phyloP scores from a whole-genome alignment of 441 rosid species.

The Jatropha multifida region DNA sequence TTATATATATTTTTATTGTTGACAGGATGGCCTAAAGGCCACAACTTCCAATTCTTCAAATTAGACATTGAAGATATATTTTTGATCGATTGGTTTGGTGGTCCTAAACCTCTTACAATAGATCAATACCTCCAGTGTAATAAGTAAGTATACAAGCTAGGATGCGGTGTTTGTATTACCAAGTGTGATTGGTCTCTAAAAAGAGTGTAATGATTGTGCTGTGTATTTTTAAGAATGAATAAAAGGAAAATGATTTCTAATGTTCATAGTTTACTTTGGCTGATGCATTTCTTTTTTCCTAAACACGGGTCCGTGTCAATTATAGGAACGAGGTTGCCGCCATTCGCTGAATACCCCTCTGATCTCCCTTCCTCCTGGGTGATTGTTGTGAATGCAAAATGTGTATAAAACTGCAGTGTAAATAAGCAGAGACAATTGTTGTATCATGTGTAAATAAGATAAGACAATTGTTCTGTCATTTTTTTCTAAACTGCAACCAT shows the following conservation, averaged over 20 bases:
- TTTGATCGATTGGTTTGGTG: conserved; percentile 88
- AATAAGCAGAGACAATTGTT: conserved; percentile 10
- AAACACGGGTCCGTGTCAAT: not conserved
- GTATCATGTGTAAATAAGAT: not conserved
- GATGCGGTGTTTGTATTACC: not conserved
- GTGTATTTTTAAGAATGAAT: not conserved
- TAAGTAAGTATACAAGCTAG: conserved; percentile 41
- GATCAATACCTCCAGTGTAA: conserved; percentile 63
- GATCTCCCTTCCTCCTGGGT: conserved; percentile 4
- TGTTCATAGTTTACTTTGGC: not conserved
- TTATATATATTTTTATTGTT: not conserved
- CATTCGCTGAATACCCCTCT: conserved; percentile 1
- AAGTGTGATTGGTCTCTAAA: not conserved
- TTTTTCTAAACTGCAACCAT: too few relatives aligned
- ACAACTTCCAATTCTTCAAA: conserved; percentile 69
- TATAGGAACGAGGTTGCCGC: conserved; percentile 25
- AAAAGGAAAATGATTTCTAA: not conserved
- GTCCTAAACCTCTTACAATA: conserved; percentile 73
- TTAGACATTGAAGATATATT: conserved; percentile 68
- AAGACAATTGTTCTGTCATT: not conserved
- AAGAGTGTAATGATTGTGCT: too few relatives aligned
- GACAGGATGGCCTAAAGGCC: conserved; percentile 80
- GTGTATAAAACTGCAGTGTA: conserved; percentile 9
- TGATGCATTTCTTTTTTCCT: not conserved
- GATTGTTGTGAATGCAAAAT: conserved; percentile 10